These are phyloP conservation scores for Cairneyella variabilis DNA, from an alignment of 495 filamentous ascomycete genomes.

Conservation along the genomic window DNA sequence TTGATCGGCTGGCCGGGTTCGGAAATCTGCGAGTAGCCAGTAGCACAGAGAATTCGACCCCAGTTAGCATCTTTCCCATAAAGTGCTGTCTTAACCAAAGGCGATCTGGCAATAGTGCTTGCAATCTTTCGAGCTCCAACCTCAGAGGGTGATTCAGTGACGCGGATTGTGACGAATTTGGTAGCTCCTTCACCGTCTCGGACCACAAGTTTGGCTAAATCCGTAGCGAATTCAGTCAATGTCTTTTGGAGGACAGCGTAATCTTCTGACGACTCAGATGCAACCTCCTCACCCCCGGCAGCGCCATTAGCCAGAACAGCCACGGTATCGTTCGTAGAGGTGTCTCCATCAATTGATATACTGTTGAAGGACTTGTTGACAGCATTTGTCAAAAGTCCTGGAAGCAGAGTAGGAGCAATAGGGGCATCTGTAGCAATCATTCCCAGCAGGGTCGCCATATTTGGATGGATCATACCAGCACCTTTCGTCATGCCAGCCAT, in stretches of 20 bases:
- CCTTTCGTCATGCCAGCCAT: conserved; percentile 97
- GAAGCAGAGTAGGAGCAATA: conserved; percentile 64
- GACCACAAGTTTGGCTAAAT: conserved; percentile 88
- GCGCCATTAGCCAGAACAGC: conserved; percentile 93
- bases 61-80: conserved; percentile 98
- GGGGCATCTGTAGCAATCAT: conserved; percentile 93
- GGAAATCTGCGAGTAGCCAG: conserved; percentile 77
- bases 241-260: conserved; percentile 62
- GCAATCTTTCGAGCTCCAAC: conserved; percentile 67
- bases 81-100: conserved; percentile 93
- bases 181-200: conserved; percentile 97
- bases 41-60: conserved; percentile 94
- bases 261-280: conserved; percentile 52
- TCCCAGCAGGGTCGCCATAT: conserved; percentile 96
- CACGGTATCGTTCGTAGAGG: conserved; percentile 94
- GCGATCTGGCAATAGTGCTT: conserved; percentile 84
- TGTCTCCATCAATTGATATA: conserved; percentile 95
- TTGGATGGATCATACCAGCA: conserved; percentile 98
- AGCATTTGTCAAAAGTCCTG: conserved; percentile 66
- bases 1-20: conserved; percentile 49
- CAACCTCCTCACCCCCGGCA: conserved; percentile 68
- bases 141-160: conserved; percentile 66
- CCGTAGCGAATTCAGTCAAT: conserved; percentile 72
- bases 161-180: conserved; percentile 94
- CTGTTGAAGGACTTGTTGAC: conserved; percentile 90